A percentile compares a stretch with the other conserved stretches of the same genome.
Evolutionary conservation across 2,329 filamentous ascomycete species (phyloP).

Genomic region (Penicillium sp.): DNA sequence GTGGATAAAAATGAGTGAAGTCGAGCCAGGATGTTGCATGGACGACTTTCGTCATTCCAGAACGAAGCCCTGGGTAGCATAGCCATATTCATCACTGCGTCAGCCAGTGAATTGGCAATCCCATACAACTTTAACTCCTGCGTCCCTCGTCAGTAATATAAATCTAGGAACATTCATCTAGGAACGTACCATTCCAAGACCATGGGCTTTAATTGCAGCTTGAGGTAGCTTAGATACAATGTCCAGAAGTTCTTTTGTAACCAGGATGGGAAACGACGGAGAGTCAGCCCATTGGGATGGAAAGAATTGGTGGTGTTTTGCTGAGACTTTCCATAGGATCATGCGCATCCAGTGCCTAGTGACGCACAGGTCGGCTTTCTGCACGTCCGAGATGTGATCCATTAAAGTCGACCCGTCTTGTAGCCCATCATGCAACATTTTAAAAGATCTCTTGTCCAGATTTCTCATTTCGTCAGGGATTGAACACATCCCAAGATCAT

Average conservation of each 20-base stretch:
- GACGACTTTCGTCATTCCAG: not conserved
- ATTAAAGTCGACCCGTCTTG: not conserved
- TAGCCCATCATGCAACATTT: not conserved
- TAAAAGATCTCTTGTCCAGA: not conserved
- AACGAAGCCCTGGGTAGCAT: not conserved
- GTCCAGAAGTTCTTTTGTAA: not conserved
- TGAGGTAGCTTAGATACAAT: not conserved
- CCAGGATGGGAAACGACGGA: not conserved
- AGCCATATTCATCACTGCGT: not conserved
- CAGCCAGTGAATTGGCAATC: not conserved
- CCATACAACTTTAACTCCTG: not conserved
- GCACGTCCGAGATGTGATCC: not conserved
- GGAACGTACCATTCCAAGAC: not conserved
- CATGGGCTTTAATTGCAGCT: not conserved
- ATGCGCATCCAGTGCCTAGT: not conserved
- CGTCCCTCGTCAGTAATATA: not conserved
- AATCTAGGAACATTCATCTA: not conserved
- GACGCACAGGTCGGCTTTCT: not conserved
- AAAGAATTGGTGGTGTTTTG: slow-evolving; percentile 33
- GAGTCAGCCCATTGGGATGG: not conserved
- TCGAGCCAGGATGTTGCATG: not conserved
- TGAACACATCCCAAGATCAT: not conserved
- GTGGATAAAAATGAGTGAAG: not conserved
- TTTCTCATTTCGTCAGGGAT: not conserved
- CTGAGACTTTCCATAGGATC: not conserved